Conservation (phyloP, 768 basidiomycete genomes). For the Boletus tylopilopsis region DNA sequence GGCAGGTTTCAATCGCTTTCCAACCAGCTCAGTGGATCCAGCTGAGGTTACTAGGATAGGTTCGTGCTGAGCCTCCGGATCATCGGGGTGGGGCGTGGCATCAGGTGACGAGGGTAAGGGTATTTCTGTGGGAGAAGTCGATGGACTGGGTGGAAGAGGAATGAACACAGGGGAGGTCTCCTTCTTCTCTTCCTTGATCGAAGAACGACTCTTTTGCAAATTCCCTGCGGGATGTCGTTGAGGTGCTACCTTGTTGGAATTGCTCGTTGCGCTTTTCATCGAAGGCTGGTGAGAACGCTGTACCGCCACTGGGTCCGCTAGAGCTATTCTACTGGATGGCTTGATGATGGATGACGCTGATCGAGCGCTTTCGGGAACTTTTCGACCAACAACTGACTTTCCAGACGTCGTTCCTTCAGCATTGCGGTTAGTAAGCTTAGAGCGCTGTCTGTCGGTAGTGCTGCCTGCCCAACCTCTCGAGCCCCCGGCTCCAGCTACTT, state of each 20-base stretch:
- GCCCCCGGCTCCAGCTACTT: not conserved
- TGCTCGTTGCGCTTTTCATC: conserved; percentile 6
- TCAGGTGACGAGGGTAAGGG: conserved; percentile 22
- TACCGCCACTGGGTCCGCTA: not conserved
- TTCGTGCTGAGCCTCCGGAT: conserved; percentile 4
- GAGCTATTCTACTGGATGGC: not conserved
- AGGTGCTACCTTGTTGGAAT: conserved; percentile 3
- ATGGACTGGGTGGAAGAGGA: conserved; percentile 21
- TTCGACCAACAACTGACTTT: conserved; percentile 9
- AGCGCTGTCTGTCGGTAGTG: conserved; percentile 1
- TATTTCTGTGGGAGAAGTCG: conserved; percentile 15
- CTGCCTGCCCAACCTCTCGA: not conserved
- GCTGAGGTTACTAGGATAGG: not conserved
- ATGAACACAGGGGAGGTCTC: conserved; percentile 14
- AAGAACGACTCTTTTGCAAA: conserved; percentile 9
- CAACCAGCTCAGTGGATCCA: not conserved
- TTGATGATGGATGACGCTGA: conserved; percentile 8
- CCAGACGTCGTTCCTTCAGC: not conserved
- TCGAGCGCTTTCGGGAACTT: conserved; percentile 4
- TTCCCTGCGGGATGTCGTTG: conserved; percentile 6
- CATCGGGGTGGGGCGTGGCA: not conserved
- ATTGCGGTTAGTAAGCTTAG: conserved; percentile 11
- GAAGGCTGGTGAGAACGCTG: conserved; percentile 12
- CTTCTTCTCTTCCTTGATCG: conserved; percentile 12
- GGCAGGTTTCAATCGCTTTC: not conserved